Evolutionary conservation across 352 stramenopile genomes (phyloP).

Genomic region (Phytophthora cactorum): DNA sequence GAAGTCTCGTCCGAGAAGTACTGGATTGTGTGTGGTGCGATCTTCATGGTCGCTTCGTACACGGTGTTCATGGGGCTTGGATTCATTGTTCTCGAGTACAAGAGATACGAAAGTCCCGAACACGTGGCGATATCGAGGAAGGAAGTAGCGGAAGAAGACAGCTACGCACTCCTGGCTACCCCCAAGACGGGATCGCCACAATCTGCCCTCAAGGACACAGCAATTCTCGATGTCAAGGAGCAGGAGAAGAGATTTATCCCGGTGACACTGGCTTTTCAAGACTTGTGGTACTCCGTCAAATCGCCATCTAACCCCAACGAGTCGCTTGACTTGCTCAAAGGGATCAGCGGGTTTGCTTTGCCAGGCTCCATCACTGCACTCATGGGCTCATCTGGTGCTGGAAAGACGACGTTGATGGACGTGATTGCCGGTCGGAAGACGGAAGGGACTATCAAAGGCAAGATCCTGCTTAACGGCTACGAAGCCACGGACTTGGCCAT

Average conservation of each 20-base stretch:
- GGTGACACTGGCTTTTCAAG: slow-evolving; percentile 40
- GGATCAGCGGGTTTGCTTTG: slow-evolving; percentile 29
- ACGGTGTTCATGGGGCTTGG: slow-evolving; percentile 44
- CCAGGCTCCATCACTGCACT: slow-evolving; percentile 83
- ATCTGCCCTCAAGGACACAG: neutral
- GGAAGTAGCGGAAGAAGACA: neutral
- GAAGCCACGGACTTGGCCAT: slow-evolving; percentile 40
- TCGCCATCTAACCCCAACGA: slow-evolving; percentile 38
- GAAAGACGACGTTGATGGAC: slow-evolving; percentile 91
- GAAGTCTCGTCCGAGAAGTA: slow-evolving; percentile 25
- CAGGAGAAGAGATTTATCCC: slow-evolving; percentile 33
- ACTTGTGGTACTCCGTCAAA: slow-evolving; percentile 49
- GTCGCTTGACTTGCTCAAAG: slow-evolving; percentile 42
- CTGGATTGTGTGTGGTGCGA: slow-evolving; percentile 39
- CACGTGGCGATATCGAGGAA: slow-evolving; percentile 21
- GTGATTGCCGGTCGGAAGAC: slow-evolving; percentile 85
- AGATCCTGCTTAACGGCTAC: slow-evolving; percentile 54
- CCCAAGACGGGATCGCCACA: slow-evolving; percentile 2
- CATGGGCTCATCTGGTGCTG: slow-evolving; percentile 80
- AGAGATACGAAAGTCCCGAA: slow-evolving; percentile 34
- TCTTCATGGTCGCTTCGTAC: slow-evolving; percentile 46
- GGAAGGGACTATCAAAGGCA: slow-evolving; percentile 62
- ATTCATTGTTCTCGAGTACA: slow-evolving; percentile 34
- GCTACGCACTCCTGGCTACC: slow-evolving; percentile 15
- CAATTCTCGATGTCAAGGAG: slow-evolving; percentile 19